A percentile compares a stretch with the other conserved stretches of the same genome.
Conservation (phyloP, 305 asterid genomes). For the Fraxinus albicans region DNA sequence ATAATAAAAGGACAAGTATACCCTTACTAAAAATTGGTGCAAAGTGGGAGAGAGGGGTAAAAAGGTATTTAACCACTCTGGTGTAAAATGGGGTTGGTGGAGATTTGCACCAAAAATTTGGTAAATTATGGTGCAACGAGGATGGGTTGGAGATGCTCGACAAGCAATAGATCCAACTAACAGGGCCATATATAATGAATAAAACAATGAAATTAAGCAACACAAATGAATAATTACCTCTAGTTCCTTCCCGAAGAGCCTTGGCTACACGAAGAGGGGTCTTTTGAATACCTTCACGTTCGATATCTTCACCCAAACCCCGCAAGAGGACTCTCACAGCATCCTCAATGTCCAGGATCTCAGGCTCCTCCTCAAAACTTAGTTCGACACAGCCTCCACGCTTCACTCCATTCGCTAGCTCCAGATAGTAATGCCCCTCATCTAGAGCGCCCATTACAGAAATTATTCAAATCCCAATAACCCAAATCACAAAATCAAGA, state of each 20-base stretch:
- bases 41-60: too few species aligned
- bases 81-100: too few species aligned
- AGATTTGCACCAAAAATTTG: too few species aligned
- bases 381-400: constrained; percentile 47
- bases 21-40: too few species aligned
- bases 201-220: background rate
- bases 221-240: constrained; percentile 45
- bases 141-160: too few species aligned
- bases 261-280: constrained; percentile 97
- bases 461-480: constrained; percentile 19
- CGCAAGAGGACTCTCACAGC: constrained; percentile 83
- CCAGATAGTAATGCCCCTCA: constrained; percentile 60
- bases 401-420: constrained; percentile 61
- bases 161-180: background rate
- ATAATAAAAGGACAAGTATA: too few species aligned
- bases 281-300: constrained; percentile 75
- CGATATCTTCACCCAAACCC: constrained; percentile 88
- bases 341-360: constrained; percentile 57
- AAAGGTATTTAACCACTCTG: too few species aligned
- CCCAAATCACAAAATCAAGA: constrained; percentile 26
- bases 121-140: too few species aligned
- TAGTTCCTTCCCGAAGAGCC: constrained; percentile 78
- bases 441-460: constrained; percentile 81
- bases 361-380: constrained; percentile 51
- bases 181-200: background rate